Evolutionary conservation across 768 basidiomycete genomes (phyloP), one percentile per base, ranked within the genome.

Genomic region (Boletellus sp.): DNA sequence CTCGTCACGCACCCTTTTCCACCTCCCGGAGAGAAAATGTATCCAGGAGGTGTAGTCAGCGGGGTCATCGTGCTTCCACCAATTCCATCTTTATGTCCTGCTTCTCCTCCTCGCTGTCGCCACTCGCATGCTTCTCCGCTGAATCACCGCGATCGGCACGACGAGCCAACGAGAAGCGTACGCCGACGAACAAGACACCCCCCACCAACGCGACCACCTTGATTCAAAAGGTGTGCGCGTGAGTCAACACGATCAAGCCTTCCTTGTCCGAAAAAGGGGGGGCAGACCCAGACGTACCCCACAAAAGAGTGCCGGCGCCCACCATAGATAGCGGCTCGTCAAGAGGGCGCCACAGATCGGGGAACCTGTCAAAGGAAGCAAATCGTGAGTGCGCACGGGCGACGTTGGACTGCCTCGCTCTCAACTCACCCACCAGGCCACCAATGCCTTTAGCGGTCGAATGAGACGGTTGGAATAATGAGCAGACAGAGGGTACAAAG

Each of bases 301-400:
- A 23, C 76, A 69, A 56, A 82, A 84, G 10, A 81, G 34, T 2
- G 75, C 74, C 3, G 82, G 78, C 13, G 74, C 70, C 77, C 78
- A 81, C 83, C 83, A 84, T 4, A 74, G 62, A 56, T 76, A 81
- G 3, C 68, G 62, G 10, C 61, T 42, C 0, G 79, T 74, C 4
- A 84, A 67, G 17, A 84, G 68, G 3, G 79, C 77, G 2, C 83
- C 83, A 32, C 74, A 75, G 31, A 84, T 77, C 1, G 83, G 82
- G 0, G 78, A 73, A 4, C 80, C 81, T 76, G 47, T 34, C 41
- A n/a, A 31, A 9, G 59, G 64, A n/a, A 65, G 40, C 7, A 66
- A 48, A 1, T 60, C 58, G 12, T 36, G 16, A 0, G 19, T n/a
- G n/a, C 40, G 34, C 32, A 57, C 9, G n/a, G 23, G 8, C 19